phyloP scores from a whole-genome alignment of 2,329 filamentous ascomycete species.

The Anthostomella pinea region DNA sequence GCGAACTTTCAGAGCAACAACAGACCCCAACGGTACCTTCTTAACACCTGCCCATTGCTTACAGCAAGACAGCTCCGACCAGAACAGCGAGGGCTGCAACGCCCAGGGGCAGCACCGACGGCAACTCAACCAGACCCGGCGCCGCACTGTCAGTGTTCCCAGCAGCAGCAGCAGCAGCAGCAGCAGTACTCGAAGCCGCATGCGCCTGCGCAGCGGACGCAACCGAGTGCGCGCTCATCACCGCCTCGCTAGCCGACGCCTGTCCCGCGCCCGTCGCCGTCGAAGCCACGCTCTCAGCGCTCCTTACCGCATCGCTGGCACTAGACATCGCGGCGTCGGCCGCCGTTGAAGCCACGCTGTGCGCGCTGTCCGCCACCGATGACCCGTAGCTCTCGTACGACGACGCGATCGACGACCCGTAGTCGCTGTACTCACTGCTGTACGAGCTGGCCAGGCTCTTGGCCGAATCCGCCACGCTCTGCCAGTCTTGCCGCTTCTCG shows the following conservation, averaged over 20 bases:
- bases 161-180: no score
- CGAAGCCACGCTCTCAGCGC: constrained; percentile 21
- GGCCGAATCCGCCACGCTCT: constrained; percentile 17
- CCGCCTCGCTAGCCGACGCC: constrained; percentile 8
- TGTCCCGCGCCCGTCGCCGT: constrained; percentile 17
- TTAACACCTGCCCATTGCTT: no score
- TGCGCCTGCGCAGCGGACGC: not conserved
- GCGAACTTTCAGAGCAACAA: no score
- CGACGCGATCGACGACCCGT: constrained; percentile 11
- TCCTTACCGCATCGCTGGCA: constrained; percentile 16
- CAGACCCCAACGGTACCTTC: no score
- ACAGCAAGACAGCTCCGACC: constrained; percentile 17
- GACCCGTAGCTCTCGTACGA: constrained; percentile 5
- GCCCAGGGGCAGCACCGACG: constrained; percentile 14
- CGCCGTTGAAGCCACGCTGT: constrained; percentile 12
- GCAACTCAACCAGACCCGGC: constrained; percentile 9
- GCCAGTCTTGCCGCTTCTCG: constrained; percentile 15
- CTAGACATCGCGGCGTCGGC: constrained; percentile 12
- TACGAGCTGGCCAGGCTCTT: constrained; percentile 17
- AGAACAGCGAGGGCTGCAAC: constrained; percentile 15
- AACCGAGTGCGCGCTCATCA: constrained; percentile 5
- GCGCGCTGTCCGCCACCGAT: constrained; percentile 9
- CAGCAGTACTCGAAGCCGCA: not conserved
- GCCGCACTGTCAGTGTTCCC: constrained; percentile 8
- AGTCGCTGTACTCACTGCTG: constrained; percentile 11